Evolutionary conservation across 306 rosid genomes (phyloP).

Genomic region (Vigna trinervia): DNA sequence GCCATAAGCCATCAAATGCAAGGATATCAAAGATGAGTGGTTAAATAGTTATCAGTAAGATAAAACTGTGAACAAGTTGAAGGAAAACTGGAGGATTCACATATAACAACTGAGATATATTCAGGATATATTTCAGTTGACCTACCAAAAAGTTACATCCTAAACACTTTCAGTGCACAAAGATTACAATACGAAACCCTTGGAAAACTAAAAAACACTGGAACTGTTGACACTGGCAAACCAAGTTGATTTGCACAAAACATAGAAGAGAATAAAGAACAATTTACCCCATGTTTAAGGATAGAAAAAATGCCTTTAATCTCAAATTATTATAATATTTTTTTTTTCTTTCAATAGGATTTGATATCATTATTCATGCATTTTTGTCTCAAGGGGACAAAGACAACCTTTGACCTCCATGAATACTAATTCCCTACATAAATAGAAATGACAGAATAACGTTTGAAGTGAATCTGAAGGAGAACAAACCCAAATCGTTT

Average conservation of each 20-base stretch:
- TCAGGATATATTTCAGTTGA: not conserved
- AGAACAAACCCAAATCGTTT: slow-evolving; percentile 83
- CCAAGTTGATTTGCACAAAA: slow-evolving; percentile 1
- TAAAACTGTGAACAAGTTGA: not conserved
- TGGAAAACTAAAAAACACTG: not conserved
- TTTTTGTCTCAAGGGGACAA: not conserved
- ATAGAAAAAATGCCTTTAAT: not conserved
- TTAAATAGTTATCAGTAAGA: not conserved
- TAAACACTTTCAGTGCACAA: not conserved
- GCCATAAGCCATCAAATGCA: not conserved
- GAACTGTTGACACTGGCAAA: not conserved
- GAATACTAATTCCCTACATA: not conserved
- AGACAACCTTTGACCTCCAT: slow-evolving; percentile 8
- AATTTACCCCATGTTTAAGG: not conserved
- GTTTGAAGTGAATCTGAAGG: slow-evolving; percentile 12
- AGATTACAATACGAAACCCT: too few species aligned
- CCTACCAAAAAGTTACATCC: not conserved
- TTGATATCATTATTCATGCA: not conserved
- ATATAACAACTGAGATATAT: not conserved
- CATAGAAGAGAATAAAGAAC: not conserved
- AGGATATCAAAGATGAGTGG: not conserved
- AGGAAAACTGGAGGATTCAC: not conserved
- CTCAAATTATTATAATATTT: not conserved
- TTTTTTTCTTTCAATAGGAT: slow-evolving; percentile 29
- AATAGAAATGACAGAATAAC: slow-evolving; percentile 16